These are phyloP conservation scores for Tetracladium setigerum DNA, from an alignment of 495 filamentous ascomycete genomes.

Conservation along the genomic window DNA sequence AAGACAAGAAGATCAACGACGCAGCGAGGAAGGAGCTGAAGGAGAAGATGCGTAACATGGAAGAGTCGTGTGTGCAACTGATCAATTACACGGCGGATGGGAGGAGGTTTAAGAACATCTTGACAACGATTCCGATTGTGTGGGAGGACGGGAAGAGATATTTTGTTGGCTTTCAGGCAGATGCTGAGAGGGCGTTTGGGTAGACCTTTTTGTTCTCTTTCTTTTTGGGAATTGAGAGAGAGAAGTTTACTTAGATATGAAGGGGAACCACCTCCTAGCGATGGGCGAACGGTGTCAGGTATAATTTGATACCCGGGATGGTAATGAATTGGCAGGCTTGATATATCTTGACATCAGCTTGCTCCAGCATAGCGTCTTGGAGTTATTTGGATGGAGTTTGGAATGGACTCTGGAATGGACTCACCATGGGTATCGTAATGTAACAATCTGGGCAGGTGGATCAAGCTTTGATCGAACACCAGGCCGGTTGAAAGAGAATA, in stretches of 20 bases:
- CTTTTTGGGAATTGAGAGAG: background rate
- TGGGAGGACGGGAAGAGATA: conserved; percentile 24
- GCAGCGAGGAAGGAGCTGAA: conserved; percentile 31
- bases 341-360: too few relatives aligned
- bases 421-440: too few relatives aligned
- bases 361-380: too few relatives aligned
- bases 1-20: conserved; percentile 27
- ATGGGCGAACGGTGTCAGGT: too few relatives aligned
- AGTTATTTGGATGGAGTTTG: too few relatives aligned
- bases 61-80: conserved; percentile 36
- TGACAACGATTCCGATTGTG: conserved; percentile 40
- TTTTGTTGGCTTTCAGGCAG: conserved; percentile 37
- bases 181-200: conserved; percentile 5
- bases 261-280: background rate
- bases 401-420: too few relatives aligned
- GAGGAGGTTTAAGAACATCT: conserved; percentile 33
- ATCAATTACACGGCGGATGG: conserved; percentile 44
- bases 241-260: background rate
- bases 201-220: background rate
- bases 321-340: too few relatives aligned
- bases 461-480: too few relatives aligned
- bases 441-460: too few relatives aligned
- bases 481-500: too few relatives aligned
- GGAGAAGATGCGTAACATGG: conserved; percentile 27
- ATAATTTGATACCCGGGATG: too few relatives aligned